Conservation (phyloP, 495 filamentous ascomycete species). For the Lasiosphaeria hispida region DNA sequence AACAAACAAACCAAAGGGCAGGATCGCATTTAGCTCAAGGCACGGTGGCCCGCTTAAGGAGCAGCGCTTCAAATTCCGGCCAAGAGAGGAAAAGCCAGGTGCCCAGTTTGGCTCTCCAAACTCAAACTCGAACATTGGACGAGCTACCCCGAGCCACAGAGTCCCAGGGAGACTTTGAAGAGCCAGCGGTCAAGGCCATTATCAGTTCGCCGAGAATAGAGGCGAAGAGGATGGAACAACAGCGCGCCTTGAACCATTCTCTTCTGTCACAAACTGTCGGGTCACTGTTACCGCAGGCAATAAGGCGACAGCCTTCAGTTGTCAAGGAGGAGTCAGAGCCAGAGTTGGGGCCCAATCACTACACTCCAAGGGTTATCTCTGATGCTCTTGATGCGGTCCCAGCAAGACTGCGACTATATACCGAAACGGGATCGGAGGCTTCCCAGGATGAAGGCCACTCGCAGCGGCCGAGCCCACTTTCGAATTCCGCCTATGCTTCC, state of each 20-base stretch:
- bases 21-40: slow-evolving; percentile 38
- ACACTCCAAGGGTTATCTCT: slow-evolving; percentile 17
- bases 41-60: slow-evolving; percentile 29
- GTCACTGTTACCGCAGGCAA: slow-evolving; percentile 6
- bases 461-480: slow-evolving; percentile 1
- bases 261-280: neutral
- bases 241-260: neutral
- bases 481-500: neutral
- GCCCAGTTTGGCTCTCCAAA: neutral
- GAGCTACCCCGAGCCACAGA: neutral
- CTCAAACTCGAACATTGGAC: neutral
- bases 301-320: slow-evolving; percentile 58
- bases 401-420: slow-evolving; percentile 27
- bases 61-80: slow-evolving; percentile 29
- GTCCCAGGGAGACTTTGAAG: slow-evolving; percentile 6
- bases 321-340: slow-evolving; percentile 61
- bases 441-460: neutral
- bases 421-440: neutral
- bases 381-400: slow-evolving; percentile 37
- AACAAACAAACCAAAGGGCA: slow-evolving; percentile 35
- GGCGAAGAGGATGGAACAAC: slow-evolving; percentile 17
- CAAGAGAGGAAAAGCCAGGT: slow-evolving; percentile 36
- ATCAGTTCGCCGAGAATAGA: slow-evolving; percentile 23
- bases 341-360: slow-evolving; percentile 28
- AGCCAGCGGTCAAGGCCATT: slow-evolving; percentile 18